Evolutionary conservation across 2,329 filamentous ascomycete genomes (phyloP).

Genomic region (Aspergillus calidoustus): DNA sequence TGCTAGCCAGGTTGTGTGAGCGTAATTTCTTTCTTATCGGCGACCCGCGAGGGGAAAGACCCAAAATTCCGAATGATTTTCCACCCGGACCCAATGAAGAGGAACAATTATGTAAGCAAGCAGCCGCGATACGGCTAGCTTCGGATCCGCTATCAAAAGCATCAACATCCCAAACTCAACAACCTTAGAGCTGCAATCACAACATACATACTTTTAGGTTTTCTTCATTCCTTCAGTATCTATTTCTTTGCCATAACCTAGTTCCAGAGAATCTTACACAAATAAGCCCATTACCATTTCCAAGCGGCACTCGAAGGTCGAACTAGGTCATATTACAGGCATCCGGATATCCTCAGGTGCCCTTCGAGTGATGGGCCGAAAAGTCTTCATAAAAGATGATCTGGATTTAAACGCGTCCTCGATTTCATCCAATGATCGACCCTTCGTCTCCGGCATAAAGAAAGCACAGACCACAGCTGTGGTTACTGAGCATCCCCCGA

Average conservation of each 20-base stretch:
- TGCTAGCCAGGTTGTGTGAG: conserved; percentile 15
- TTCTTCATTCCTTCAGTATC: too few species aligned
- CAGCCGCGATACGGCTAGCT: conserved; percentile 13
- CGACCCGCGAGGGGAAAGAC: conserved; percentile 23
- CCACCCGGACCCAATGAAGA: conserved; percentile 11
- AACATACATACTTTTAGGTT: too few species aligned
- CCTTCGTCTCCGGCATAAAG: conserved; percentile 58
- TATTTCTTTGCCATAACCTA: too few species aligned
- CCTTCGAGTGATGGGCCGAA: conserved; percentile 5
- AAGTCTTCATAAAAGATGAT: conserved; percentile 11
- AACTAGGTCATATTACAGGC: not conserved
- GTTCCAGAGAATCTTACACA: too few species aligned
- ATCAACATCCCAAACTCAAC: not conserved
- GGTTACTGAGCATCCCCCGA: conserved; percentile 46
- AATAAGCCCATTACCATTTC: too few species aligned
- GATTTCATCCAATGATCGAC: conserved; percentile 55
- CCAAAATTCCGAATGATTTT: conserved; percentile 26
- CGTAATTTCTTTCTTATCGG: conserved; percentile 32
- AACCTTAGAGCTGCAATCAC: not conserved
- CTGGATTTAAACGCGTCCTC: conserved; percentile 51
- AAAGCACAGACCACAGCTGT: conserved; percentile 46
- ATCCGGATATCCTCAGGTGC: conserved; percentile 7
- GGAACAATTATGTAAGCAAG: conserved; percentile 20
- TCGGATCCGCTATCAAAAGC: not conserved
- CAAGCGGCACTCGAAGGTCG: too few species aligned